Conservation (phyloP, 352 stramenopile genomes). For the Sclerospora graminicola region DNA sequence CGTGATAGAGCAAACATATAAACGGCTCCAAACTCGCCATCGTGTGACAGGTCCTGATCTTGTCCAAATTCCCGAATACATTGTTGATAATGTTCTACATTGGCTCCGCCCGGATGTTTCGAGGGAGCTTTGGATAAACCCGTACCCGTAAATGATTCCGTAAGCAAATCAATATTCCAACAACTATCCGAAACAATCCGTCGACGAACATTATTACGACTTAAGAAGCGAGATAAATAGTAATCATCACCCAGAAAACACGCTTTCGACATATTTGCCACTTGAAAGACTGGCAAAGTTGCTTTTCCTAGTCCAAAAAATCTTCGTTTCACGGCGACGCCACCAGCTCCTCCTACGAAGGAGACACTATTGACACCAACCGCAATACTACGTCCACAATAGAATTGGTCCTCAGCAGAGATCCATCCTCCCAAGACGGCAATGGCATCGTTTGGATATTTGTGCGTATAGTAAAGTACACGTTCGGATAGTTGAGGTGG, state of each 20-base stretch:
- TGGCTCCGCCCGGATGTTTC: conserved; percentile 31
- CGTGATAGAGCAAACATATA: conserved; percentile 37
- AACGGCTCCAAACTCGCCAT: conserved; percentile 31
- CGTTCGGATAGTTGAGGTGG: conserved; percentile 29
- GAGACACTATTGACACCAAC: conserved; percentile 41
- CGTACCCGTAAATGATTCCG: conserved; percentile 15
- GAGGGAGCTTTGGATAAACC: conserved; percentile 28
- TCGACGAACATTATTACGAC: conserved; percentile 22
- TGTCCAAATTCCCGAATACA: conserved; percentile 37
- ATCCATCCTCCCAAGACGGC: conserved; percentile 45
- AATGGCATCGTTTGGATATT: conserved; percentile 35
- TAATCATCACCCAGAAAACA: conserved; percentile 46
- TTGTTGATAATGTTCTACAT: conserved; percentile 52
- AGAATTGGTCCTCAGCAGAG: conserved; percentile 32
- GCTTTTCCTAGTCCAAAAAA: conserved; percentile 29
- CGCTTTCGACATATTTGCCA: conserved; percentile 33
- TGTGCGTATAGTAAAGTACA: conserved; percentile 31
- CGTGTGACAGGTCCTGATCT: conserved; percentile 33
- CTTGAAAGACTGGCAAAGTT: conserved; percentile 26
- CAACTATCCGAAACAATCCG: conserved; percentile 43
- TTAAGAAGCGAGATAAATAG: conserved; percentile 42
- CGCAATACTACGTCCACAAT: conserved; percentile 38
- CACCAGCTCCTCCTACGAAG: conserved; percentile 44
- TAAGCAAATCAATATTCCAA: conserved; percentile 28
- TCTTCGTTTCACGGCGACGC: conserved; percentile 34